Conservation (phyloP, 352 stramenopile genomes). For the Globisporangium rhizosaccharum region DNA sequence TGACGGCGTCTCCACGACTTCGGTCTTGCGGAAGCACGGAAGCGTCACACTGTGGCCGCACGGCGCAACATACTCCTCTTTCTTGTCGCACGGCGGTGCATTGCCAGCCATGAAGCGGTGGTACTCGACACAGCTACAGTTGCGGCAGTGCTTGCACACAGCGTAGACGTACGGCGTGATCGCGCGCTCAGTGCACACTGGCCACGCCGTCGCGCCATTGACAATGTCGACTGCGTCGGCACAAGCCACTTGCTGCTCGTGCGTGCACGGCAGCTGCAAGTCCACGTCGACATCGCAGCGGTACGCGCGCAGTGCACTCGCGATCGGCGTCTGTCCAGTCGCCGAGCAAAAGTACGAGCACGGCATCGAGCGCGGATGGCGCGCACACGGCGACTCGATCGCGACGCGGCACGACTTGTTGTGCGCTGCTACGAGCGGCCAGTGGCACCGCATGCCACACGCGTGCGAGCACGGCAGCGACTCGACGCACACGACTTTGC, state of each 20-base stretch:
- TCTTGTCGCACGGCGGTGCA: constrained; percentile 43
- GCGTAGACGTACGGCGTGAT: constrained; percentile 63
- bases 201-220: constrained; percentile 25
- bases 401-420: constrained; percentile 48
- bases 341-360: constrained; percentile 45
- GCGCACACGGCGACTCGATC: constrained; percentile 61
- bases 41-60: constrained; percentile 62
- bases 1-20: constrained; percentile 18
- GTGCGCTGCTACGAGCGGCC: constrained; percentile 44
- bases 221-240: constrained; percentile 38
- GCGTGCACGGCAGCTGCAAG: constrained; percentile 57
- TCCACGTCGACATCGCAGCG: constrained; percentile 49
- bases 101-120: constrained; percentile 35
- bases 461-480: constrained; percentile 56
- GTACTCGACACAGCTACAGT: constrained; percentile 65
- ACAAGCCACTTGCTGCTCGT: constrained; percentile 51
- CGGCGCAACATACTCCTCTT: constrained; percentile 52
- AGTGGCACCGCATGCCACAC: constrained; percentile 72
- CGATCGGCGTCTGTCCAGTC: constrained; percentile 19
- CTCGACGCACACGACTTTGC: constrained; percentile 53
- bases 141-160: constrained; percentile 58
- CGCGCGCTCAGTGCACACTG: constrained; percentile 47
- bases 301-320: constrained; percentile 42
- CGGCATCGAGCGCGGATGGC: constrained; percentile 40
- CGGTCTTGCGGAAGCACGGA: constrained; percentile 52